A percentile compares a stretch with the other conserved stretches of the same genome.
phyloP scores from a whole-genome alignment of 441 rosid species.

The Capsella rubella region DNA sequence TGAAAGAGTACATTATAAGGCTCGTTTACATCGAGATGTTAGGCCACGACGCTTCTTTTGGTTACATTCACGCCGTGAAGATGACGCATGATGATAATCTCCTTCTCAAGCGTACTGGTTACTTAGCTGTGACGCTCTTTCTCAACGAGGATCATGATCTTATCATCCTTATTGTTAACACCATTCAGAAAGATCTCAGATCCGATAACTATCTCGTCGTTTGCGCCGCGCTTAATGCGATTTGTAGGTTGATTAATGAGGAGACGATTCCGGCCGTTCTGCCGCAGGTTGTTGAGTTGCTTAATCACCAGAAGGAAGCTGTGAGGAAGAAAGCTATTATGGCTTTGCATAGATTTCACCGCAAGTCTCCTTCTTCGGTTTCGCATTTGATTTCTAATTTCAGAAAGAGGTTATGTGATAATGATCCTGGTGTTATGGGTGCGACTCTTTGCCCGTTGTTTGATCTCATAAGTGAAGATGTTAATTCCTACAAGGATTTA shows the following conservation, averaged over 20 bases:
- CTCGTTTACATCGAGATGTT: constrained; percentile 96
- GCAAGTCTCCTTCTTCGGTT: constrained; percentile 89
- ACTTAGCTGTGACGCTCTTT: constrained; percentile 91
- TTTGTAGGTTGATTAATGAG: constrained; percentile 91
- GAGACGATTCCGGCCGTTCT: constrained; percentile 98
- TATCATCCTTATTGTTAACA: constrained; percentile 91
- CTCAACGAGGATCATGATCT: constrained; percentile 94
- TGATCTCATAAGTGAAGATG: constrained; percentile 79
- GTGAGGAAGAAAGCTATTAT: constrained; percentile 95
- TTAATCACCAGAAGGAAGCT: constrained; percentile 85
- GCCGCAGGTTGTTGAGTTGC: constrained; percentile 85
- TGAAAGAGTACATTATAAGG: constrained; percentile 93
- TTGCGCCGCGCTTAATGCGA: constrained; percentile 88
- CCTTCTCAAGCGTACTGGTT: constrained; percentile 89
- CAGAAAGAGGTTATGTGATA: constrained; percentile 93
- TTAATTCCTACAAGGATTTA: constrained; percentile 78
- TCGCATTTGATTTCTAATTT: constrained; percentile 88
- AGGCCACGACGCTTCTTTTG: constrained; percentile 97
- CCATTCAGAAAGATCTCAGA: constrained; percentile 96
- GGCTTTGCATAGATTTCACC: constrained; percentile 93
- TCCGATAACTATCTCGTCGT: constrained; percentile 90
- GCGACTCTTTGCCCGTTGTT: constrained; percentile 94
- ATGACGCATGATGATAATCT: constrained; percentile 94
- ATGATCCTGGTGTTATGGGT: constrained; percentile 98
- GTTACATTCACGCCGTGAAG: constrained; percentile 97